phyloP scores from a whole-genome alignment of 2,329 filamentous ascomycete species.

The Fusarium agapanthi region DNA sequence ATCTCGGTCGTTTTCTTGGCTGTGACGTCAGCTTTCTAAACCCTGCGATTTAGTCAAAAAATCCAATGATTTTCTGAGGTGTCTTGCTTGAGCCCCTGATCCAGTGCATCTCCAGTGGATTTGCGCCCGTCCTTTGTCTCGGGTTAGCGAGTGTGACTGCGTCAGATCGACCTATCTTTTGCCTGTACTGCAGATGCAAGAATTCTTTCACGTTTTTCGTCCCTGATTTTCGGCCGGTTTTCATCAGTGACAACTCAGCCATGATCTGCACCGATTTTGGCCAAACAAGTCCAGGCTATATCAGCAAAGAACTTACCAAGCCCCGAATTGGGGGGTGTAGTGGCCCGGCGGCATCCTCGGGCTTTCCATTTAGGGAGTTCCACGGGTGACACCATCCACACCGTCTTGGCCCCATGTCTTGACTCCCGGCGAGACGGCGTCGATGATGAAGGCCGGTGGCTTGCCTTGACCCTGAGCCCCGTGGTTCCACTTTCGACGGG shows the following conservation, averaged over 20 bases:
- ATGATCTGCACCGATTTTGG: slow-evolving; percentile 17
- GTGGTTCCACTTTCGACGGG: slow-evolving; percentile 28
- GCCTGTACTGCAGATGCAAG: background rate
- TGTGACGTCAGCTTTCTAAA: slow-evolving; percentile 36
- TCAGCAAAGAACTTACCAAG: background rate
- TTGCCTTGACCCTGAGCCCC: slow-evolving; percentile 38
- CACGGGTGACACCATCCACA: slow-evolving; percentile 32
- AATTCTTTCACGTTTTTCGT: background rate
- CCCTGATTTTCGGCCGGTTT: background rate
- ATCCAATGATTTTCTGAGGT: background rate
- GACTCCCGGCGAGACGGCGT: slow-evolving; percentile 28
- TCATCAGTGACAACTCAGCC: background rate
- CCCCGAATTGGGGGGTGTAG: slow-evolving; percentile 1
- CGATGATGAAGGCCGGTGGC: slow-evolving; percentile 19
- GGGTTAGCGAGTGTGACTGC: slow-evolving; percentile 15
- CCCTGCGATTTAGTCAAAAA: background rate
- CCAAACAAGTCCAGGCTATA: background rate
- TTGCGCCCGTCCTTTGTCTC: slow-evolving; percentile 29
- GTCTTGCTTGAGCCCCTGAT: slow-evolving; percentile 9
- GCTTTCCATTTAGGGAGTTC: slow-evolving; percentile 38
- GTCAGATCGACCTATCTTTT: slow-evolving; percentile 12
- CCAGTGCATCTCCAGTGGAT: background rate
- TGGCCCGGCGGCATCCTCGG: slow-evolving; percentile 36
- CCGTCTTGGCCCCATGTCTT: slow-evolving; percentile 10
- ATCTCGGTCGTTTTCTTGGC: slow-evolving; percentile 18